These are phyloP conservation scores for Cryoendolithus antarcticus DNA, from an alignment of 2,329 filamentous ascomycete species.

Conservation along the genomic window DNA sequence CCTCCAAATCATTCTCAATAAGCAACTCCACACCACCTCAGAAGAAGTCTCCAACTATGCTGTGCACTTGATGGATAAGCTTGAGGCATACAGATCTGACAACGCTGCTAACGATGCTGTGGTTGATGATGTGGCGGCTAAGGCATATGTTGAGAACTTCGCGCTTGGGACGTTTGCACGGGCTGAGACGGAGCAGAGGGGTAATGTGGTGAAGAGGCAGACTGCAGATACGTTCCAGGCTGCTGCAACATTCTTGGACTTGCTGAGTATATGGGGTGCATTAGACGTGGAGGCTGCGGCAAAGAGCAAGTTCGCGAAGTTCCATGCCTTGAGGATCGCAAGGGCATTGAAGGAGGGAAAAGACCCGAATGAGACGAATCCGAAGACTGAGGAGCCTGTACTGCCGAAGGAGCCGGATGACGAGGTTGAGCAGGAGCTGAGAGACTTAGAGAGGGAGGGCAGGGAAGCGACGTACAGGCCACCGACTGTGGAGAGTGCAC, in stretches of 20 bases:
- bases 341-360: constrained; percentile 83
- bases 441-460: constrained; percentile 12
- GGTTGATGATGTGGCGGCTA: constrained; percentile 70
- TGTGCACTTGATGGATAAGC: constrained; percentile 73
- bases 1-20: constrained; percentile 78
- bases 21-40: constrained; percentile 64
- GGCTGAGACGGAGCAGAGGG: constrained; percentile 68
- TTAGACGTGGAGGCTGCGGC: constrained; percentile 62
- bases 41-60: constrained; percentile 72
- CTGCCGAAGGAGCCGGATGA: constrained; percentile 7
- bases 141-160: constrained; percentile 91
- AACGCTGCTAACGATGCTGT: constrained; percentile 72
- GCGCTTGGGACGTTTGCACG: constrained; percentile 76
- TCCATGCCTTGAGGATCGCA: constrained; percentile 79
- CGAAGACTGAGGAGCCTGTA: constrained; percentile 42
- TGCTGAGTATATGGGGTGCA: constrained; percentile 71
- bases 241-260: constrained; percentile 80
- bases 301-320: constrained; percentile 95
- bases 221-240: constrained; percentile 92
- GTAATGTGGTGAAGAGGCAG: constrained; percentile 55
- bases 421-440: constrained; percentile 17
- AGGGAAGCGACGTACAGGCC: constrained; percentile 23
- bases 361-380: constrained; percentile 87
- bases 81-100: constrained; percentile 68
- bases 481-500: constrained; percentile 47